These are phyloP conservation scores for Coniophora puteana DNA, from an alignment of 1,284 basidiomycete genomes.

Conservation along the genomic window DNA sequence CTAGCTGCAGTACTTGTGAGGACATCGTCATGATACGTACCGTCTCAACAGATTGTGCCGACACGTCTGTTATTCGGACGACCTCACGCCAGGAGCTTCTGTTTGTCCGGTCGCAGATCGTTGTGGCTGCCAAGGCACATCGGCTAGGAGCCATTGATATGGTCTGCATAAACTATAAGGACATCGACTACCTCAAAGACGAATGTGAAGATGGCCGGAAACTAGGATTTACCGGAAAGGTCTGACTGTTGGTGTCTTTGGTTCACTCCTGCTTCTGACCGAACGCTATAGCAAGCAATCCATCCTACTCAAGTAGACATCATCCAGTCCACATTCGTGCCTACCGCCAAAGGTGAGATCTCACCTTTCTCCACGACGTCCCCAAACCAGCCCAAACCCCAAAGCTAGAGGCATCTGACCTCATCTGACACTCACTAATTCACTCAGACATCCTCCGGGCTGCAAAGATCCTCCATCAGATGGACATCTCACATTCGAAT, in stretches of 20 bases:
- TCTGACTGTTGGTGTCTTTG: slow-evolving; percentile 16
- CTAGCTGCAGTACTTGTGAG: not conserved
- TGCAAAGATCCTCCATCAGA: slow-evolving; percentile 64
- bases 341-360: slow-evolving; percentile 62
- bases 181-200: slow-evolving; percentile 62
- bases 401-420: slow-evolving; percentile 2
- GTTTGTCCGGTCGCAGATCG: slow-evolving; percentile 83
- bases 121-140: slow-evolving; percentile 82
- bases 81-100: slow-evolving; percentile 72
- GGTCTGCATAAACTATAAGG: slow-evolving; percentile 90
- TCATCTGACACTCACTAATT: slow-evolving; percentile 1
- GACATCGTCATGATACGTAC: not conserved
- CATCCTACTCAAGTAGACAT: slow-evolving; percentile 83
- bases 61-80: slow-evolving; percentile 84
- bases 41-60: slow-evolving; percentile 67
- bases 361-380: slow-evolving; percentile 5
- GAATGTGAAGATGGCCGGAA: slow-evolving; percentile 79
- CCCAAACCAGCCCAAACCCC: too few relatives aligned
- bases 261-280: not conserved
- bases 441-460: slow-evolving; percentile 75
- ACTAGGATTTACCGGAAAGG: slow-evolving; percentile 87
- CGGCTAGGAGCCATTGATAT: slow-evolving; percentile 87
- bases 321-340: slow-evolving; percentile 81
- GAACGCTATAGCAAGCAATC: slow-evolving; percentile 77
- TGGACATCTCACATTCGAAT: slow-evolving; percentile 49